Evolutionary conservation across 768 basidiomycete species (phyloP).

Genomic region (Termitomyces sp.): DNA sequence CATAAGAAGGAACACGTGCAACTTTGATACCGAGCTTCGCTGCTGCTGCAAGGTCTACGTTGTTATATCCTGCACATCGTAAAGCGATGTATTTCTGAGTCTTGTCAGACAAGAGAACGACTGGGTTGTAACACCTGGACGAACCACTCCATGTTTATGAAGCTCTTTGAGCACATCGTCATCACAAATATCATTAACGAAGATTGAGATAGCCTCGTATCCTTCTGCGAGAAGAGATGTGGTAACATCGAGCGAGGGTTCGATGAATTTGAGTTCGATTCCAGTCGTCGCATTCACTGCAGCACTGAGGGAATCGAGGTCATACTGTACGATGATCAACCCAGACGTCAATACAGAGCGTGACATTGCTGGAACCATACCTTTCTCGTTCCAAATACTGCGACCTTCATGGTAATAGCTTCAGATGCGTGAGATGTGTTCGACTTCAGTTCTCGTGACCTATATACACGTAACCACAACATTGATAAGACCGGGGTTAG

Average conservation of each 20-base stretch:
- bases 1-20: constrained; percentile 36
- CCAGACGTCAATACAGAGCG: neutral
- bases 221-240: constrained; percentile 30
- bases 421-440: neutral
- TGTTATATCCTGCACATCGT: constrained; percentile 38
- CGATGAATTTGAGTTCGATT: constrained; percentile 31
- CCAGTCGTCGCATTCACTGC: constrained; percentile 21
- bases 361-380: constrained; percentile 13
- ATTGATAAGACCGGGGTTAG: neutral
- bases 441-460: neutral
- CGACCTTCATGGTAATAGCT: constrained; percentile 30
- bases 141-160: constrained; percentile 28
- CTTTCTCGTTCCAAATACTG: constrained; percentile 34
- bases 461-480: neutral
- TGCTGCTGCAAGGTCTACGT: constrained; percentile 31
- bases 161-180: constrained; percentile 26
- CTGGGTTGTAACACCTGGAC: constrained; percentile 3
- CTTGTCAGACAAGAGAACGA: neutral
- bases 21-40: constrained; percentile 28
- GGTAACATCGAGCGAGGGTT: constrained; percentile 28
- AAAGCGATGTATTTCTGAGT: constrained; percentile 33
- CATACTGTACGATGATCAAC: constrained; percentile 22
- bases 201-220: constrained; percentile 34
- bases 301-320: constrained; percentile 25
- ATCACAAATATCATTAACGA: constrained; percentile 38